Evolutionary conservation across 2,329 filamentous ascomycete genomes (phyloP).

Genomic region (Neurospora sp.): DNA sequence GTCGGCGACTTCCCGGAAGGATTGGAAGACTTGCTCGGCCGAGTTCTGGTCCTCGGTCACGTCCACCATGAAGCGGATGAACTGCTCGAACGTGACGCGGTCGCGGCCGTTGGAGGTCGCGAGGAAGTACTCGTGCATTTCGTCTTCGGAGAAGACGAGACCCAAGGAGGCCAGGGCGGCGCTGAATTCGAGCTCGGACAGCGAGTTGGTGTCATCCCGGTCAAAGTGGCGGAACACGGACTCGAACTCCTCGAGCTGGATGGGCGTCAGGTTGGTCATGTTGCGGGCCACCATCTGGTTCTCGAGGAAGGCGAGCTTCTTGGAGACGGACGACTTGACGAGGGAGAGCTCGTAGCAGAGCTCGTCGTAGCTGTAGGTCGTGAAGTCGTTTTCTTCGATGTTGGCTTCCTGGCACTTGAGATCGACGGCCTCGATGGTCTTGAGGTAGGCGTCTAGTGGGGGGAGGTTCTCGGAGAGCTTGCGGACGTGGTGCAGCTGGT

Average conservation of each 20-base stretch:
- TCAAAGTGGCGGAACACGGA: constrained; percentile 98
- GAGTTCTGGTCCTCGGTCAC: constrained; percentile 99
- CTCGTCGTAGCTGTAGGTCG: constrained; percentile 98
- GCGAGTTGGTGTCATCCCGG: constrained; percentile 78
- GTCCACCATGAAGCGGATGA: constrained; percentile 98
- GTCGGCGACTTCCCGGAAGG: constrained; percentile 93
- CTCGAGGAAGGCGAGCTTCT: constrained; percentile 93
- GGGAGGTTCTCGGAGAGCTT: constrained; percentile 76
- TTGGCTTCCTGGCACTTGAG: constrained; percentile 90
- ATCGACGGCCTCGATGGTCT: constrained; percentile 78
- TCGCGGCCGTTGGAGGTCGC: constrained; percentile 73
- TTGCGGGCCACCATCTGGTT: constrained; percentile 97
- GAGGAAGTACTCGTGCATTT: constrained; percentile 93
- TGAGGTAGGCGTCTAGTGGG: constrained; percentile 83
- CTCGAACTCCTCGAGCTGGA: constrained; percentile 97
- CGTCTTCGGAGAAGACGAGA: constrained; percentile 90
- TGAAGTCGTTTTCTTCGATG: constrained; percentile 98
- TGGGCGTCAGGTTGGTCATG: constrained; percentile 98
- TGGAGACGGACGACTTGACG: constrained; percentile 84
- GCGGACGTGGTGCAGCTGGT: constrained; percentile 81
- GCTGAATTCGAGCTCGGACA: constrained; percentile 91
- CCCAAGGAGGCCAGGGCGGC: constrained; percentile 91
- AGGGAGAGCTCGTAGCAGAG: constrained; percentile 86
- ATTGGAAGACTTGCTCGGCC: constrained; percentile 96
- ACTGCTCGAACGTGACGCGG: constrained; percentile 93